Base-by-base conservation (phyloP, 768 basidiomycete species). In the Podaxis sp. region DNA sequence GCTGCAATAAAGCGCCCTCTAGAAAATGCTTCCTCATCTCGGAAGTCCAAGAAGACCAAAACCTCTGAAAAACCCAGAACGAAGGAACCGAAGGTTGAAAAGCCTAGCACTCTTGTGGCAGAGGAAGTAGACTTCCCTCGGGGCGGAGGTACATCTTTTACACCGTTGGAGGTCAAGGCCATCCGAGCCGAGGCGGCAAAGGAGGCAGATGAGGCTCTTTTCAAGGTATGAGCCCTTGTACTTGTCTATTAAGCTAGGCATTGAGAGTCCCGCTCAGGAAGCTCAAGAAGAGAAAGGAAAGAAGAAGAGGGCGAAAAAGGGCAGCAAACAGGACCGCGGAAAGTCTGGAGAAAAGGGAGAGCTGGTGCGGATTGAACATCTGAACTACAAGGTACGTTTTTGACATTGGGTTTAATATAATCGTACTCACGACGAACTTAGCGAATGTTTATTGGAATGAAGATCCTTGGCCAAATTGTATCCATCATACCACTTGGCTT, bases 111-210 rank as follows among this genome's bases (percentile, higher is more conserved):
- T 44, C 68, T 61, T 73, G 74, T 79, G 39, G 64, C 80, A 9
- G 87, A 94, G 42, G 95, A 96, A 69, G 83, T 93, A 55, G 94
- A 96, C 74, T 99, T 99, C 75, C 96, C 96, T 62, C 87, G 96
- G 68, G 97, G 96, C 28, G 96, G 96, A 28, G 96, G 96, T 57
- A 92, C 94, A 1, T 83, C 80, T 36, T 83, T 96, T 68, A 97
- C 96, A 19, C 89, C 95, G 36, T 77, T 93, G 6, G 96, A 99
- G 74, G 88, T 95, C 59, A 95, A 96, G 75, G 78, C 87, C 58
- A 85, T 93, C 39, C 85, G 89, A 57, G 87, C 90, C 24, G 96
- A 99, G 73, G 96, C 87, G 4, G 78, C 85, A 8, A 87, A 87
- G 71, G 95, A 97, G 72, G 95, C 92, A 0, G 85, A 95, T 69